Conservation (phyloP, 2,329 filamentous ascomycete genomes). For the Tolypocladium endophyticum region DNA sequence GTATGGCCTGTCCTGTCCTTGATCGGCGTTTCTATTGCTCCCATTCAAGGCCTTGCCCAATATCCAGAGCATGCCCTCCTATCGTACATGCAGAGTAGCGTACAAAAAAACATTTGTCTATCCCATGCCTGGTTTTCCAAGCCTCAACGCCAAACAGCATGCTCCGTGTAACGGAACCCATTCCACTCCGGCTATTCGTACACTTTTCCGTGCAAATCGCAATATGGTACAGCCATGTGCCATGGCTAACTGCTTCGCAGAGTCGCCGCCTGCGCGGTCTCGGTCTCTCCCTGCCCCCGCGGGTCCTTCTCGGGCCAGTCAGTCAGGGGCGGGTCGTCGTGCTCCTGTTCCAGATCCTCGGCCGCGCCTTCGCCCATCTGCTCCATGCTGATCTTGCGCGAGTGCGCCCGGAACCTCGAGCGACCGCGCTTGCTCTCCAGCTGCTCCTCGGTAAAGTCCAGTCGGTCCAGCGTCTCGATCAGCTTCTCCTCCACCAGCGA, state of each 20-base stretch:
- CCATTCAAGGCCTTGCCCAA: neutral
- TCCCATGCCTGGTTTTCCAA: neutral
- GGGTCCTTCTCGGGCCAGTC: neutral
- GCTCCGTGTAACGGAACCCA: neutral
- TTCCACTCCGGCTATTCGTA: neutral
- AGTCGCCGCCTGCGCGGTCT: neutral
- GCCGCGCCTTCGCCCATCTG: conserved; percentile 6
- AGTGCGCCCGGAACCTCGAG: conserved; percentile 11
- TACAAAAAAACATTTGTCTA: neutral
- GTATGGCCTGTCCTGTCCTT: neutral
- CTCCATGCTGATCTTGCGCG: conserved; percentile 4
- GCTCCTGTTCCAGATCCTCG: conserved; percentile 8
- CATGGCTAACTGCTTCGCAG: neutral
- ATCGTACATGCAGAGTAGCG: neutral
- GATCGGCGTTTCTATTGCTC: neutral
- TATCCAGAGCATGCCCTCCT: neutral
- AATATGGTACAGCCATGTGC: neutral
- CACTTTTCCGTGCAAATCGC: neutral
- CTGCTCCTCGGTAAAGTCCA: conserved; percentile 35
- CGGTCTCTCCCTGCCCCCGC: neutral
- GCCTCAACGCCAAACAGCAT: neutral
- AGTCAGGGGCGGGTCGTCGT: conserved; percentile 7
- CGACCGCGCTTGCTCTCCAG: conserved; percentile 14
- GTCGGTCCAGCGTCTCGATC: conserved; percentile 30
- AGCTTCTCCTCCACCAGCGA: conserved; percentile 67